Evolutionary conservation across 441 rosid species (phyloP), one percentile per base, ranked within the genome.

Genomic region (Adansonia rubrostipa): DNA sequence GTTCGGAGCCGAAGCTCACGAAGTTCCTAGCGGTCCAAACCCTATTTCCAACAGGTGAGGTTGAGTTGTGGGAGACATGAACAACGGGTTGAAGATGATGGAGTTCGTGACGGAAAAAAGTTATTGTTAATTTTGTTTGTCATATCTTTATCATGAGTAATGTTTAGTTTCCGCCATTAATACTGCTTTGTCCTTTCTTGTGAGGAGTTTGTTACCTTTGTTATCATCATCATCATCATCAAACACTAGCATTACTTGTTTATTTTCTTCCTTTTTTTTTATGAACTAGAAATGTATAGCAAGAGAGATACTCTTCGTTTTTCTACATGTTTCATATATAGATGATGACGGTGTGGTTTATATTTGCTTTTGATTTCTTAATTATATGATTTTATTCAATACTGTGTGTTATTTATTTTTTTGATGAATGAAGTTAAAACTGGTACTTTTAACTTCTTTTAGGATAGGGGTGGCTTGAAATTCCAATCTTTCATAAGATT

Each of bases 21-120:
- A 93, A 76, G 99, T 95, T 80, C 99, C 99, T 0, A 95, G 99
- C 57, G 99, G 98, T 71, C 98, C 99, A 58, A 93, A 95, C 86
- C 99, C 99, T 69, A 93, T 93, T 80, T 93, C 99, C 24, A 95
- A 95, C 86, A 82, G 87, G 85, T 86, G 80, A 20, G 11, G 6
- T 8, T 67, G 13, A 33, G 1, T 0, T 19, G 48, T 65, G 68
- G 50, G 33, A n/a, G 51, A 44, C 40, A 22, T 60, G 28, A 79
- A 54, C 50, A 54, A 58, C 51, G n/a, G 51, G 73, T 20, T 48
- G 78, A 77, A 61, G 85, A 73, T 57, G 80, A 57, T 70, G 17
- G n/a, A 69, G 62, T 53, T 11, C 19, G 60, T 19, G 67, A 53
- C 77, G 73, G 72, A 63, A 77, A 79, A 68, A 63, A 13, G 76